phyloP scores from a whole-genome alignment of 805 yeast genomes.

The Citeromyces matritensis region DNA sequence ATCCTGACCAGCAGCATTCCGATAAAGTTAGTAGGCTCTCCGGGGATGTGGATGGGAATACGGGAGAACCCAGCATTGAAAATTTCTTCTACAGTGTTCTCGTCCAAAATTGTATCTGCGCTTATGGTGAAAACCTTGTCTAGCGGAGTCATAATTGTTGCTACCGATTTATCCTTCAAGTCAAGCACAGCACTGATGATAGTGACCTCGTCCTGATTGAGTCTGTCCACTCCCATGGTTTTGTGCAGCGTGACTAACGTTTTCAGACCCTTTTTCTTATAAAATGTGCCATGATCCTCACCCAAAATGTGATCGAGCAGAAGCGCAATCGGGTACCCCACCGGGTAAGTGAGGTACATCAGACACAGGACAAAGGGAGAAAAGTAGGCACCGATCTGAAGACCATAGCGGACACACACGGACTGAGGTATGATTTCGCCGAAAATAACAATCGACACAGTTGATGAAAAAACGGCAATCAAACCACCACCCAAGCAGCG shows the following conservation, averaged over 20 bases:
- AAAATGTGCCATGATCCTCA: constrained; percentile 92
- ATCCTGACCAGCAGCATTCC: constrained; percentile 93
- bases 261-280: constrained; percentile 84
- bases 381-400: constrained; percentile 80
- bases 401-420: constrained; percentile 82
- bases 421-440: constrained; percentile 97
- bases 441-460: constrained; percentile 82
- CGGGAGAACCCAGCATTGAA: constrained; percentile 90
- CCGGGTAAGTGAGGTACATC: constrained; percentile 85
- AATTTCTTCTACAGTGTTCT: constrained; percentile 72
- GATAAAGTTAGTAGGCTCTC: constrained; percentile 78
- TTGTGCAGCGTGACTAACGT: constrained; percentile 86
- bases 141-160: constrained; percentile 87
- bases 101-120: constrained; percentile 72
- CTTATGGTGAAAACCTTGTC: constrained; percentile 79
- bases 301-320: constrained; percentile 75
- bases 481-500: constrained; percentile 93
- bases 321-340: constrained; percentile 81
- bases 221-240: constrained; percentile 89
- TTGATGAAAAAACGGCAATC: constrained; percentile 91
- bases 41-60: constrained; percentile 85
- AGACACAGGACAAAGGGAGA: constrained; percentile 74
- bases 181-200: constrained; percentile 89
- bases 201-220: constrained; percentile 91
- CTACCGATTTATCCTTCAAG: constrained; percentile 80